A percentile compares a stretch with the other conserved stretches of the same genome.
Conservation (phyloP, 2,329 filamentous ascomycete species). For the Dothideomycetes sp. region DNA sequence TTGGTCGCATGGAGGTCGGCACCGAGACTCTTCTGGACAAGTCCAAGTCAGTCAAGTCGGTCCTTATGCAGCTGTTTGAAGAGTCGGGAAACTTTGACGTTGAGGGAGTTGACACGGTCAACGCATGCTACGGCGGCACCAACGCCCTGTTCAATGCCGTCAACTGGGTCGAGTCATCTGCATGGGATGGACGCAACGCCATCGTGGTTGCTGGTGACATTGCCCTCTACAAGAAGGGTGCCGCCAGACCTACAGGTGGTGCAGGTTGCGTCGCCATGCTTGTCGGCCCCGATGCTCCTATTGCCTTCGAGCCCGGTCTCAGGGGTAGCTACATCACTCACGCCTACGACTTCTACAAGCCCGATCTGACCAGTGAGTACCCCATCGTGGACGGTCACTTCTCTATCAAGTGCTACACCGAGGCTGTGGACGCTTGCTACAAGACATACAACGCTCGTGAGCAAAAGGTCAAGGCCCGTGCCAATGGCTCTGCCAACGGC, state of each 20-base stretch:
- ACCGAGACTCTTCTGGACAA: constrained; percentile 45
- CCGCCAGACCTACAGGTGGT: constrained; percentile 41
- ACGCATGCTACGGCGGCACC: constrained; percentile 44
- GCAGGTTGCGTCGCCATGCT: constrained; percentile 44
- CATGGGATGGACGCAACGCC: constrained; percentile 41
- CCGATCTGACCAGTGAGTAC: constrained; percentile 42
- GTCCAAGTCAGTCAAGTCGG: constrained; percentile 44
- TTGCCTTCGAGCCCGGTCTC: constrained; percentile 38
- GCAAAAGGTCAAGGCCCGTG: constrained; percentile 31
- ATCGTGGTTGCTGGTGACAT: constrained; percentile 43
- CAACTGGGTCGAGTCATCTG: constrained; percentile 44
- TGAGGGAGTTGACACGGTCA: constrained; percentile 42
- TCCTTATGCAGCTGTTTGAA: constrained; percentile 42
- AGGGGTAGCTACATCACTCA: constrained; percentile 41
- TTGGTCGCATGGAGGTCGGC: constrained; percentile 42
- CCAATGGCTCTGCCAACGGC: constrained; percentile 29
- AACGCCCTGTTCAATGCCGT: constrained; percentile 43
- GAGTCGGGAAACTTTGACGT: constrained; percentile 42
- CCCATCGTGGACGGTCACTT: constrained; percentile 42
- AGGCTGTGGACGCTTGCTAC: constrained; percentile 42
- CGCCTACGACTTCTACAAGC: constrained; percentile 46
- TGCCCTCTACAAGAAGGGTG: constrained; percentile 44
- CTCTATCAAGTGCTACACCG: constrained; percentile 42
- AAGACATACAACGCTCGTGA: constrained; percentile 42
- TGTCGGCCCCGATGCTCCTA: constrained; percentile 38